Percentiles rank a stretch among this genome's conserved stretches.
Conservation (phyloP, 1,139 yeast species). For the Maudiozyma humilis region DNA sequence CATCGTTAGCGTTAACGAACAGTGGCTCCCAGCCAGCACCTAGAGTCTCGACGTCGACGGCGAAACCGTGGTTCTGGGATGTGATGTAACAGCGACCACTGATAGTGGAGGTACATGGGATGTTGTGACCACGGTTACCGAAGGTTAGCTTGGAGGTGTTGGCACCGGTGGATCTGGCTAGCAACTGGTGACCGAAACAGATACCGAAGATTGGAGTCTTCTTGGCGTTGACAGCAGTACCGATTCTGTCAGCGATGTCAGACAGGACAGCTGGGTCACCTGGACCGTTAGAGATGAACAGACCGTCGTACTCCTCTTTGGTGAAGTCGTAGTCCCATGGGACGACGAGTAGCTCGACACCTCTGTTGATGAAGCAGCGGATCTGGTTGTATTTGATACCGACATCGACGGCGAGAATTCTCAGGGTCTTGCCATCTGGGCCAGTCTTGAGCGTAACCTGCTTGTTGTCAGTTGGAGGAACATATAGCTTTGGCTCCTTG, state of each 20-base stretch:
- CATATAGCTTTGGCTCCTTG: constrained; percentile 62
- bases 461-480: constrained; percentile 47
- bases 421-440: constrained; percentile 65
- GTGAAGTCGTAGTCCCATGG: constrained; percentile 92
- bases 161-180: constrained; percentile 95
- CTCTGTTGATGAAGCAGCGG: constrained; percentile 91
- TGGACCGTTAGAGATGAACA: constrained; percentile 96
- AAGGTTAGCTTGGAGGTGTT: constrained; percentile 84
- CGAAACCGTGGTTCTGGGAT: constrained; percentile 97
- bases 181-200: constrained; percentile 95
- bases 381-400: constrained; percentile 98
- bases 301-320: constrained; percentile 77
- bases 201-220: constrained; percentile 87
- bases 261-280: constrained; percentile 94
- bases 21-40: constrained; percentile 83
- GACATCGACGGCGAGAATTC: constrained; percentile 88
- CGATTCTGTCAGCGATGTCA: constrained; percentile 38
- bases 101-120: constrained; percentile 89
- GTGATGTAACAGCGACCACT: constrained; percentile 97
- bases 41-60: constrained; percentile 78
- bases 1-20: constrained; percentile 93
- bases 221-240: constrained; percentile 51
- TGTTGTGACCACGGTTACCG: constrained; percentile 99
- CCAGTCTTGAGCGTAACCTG: constrained; percentile 39
- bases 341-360: constrained; percentile 91